Conservation (phyloP, 2,329 filamentous ascomycete genomes). For the Taxawa tesnikishii region DNA sequence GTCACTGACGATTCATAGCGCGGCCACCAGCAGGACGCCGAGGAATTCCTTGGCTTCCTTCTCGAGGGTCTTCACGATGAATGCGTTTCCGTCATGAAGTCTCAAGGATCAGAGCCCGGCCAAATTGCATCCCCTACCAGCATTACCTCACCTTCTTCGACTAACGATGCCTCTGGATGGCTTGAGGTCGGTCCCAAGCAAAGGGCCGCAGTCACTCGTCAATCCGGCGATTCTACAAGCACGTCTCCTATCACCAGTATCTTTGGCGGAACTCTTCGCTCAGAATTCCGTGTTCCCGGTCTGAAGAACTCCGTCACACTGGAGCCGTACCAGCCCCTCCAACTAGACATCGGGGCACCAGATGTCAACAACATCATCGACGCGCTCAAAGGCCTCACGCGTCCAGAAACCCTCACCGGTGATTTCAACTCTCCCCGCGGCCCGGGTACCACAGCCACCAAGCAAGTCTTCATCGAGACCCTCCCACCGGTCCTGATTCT, state of each 20-base stretch:
- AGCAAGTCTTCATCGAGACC: slow-evolving; percentile 89
- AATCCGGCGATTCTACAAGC: slow-evolving; percentile 48
- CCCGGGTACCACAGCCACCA: slow-evolving; percentile 65
- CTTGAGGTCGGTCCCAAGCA: slow-evolving; percentile 90
- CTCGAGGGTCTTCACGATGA: slow-evolving; percentile 90
- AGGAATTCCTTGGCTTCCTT: slow-evolving; percentile 90
- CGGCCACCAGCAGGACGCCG: slow-evolving; percentile 93
- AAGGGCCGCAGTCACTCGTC: slow-evolving; percentile 72
- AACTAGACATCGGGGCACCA: slow-evolving; percentile 82
- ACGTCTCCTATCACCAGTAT: slow-evolving; percentile 84
- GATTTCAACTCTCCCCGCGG: slow-evolving; percentile 73
- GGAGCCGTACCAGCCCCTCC: slow-evolving; percentile 86
- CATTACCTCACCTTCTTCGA: slow-evolving; percentile 24
- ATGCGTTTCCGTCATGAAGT: slow-evolving; percentile 59
- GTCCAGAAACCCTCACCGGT: slow-evolving; percentile 71
- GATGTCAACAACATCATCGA: slow-evolving; percentile 86
- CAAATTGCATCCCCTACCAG: slow-evolving; percentile 29
- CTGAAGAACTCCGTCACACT: slow-evolving; percentile 83
- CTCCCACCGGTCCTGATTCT: slow-evolving; percentile 85
- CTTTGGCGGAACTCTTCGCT: slow-evolving; percentile 82
- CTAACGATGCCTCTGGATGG: slow-evolving; percentile 56
- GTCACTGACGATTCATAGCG: slow-evolving; percentile 41
- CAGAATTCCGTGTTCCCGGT: slow-evolving; percentile 76
- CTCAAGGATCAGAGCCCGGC: slow-evolving; percentile 13
- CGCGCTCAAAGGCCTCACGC: slow-evolving; percentile 73